phyloP scores from a whole-genome alignment of 2,329 filamentous ascomycete genomes.

The Chaetomiaceae sp. region DNA sequence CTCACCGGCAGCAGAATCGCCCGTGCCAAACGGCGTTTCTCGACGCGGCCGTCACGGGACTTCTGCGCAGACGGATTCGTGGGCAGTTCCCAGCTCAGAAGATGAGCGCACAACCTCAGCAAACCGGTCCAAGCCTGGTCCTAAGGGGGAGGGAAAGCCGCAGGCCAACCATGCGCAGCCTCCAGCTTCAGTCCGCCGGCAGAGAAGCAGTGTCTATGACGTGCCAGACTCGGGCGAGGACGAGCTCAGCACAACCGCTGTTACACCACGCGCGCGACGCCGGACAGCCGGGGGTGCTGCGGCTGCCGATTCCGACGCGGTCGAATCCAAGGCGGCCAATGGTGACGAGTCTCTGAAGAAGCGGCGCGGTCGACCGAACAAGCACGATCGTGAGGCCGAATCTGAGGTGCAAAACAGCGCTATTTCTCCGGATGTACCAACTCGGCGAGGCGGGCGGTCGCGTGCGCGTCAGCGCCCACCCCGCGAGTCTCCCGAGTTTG shows the following conservation, averaged over 20 bases:
- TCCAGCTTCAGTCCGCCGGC: not conserved
- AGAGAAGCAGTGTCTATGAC: slow-evolving; percentile 23
- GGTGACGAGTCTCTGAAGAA: slow-evolving; percentile 8
- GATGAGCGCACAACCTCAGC: not conserved
- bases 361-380: slow-evolving; percentile 18
- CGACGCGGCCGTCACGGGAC: not conserved
- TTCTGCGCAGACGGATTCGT: not conserved
- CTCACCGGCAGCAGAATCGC: too few species aligned
- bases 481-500: not conserved
- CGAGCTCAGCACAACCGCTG: slow-evolving; percentile 11
- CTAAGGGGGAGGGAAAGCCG: not conserved
- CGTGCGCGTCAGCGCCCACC: not conserved
- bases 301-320: not conserved
- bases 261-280: not conserved
- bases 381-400: slow-evolving; percentile 6
- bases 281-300: not conserved
- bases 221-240: slow-evolving; percentile 25
- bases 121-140: not conserved
- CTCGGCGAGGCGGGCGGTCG: not conserved
- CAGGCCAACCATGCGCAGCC: slow-evolving; percentile 1
- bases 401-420: not conserved
- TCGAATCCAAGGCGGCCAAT: not conserved
- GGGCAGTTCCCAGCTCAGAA: not conserved
- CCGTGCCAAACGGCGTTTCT: not conserved
- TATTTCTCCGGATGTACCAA: not conserved